Evolutionary conservation across 176 grass and related monocot genomes (phyloP).

Genomic region (Urochloa ruziziensis): DNA sequence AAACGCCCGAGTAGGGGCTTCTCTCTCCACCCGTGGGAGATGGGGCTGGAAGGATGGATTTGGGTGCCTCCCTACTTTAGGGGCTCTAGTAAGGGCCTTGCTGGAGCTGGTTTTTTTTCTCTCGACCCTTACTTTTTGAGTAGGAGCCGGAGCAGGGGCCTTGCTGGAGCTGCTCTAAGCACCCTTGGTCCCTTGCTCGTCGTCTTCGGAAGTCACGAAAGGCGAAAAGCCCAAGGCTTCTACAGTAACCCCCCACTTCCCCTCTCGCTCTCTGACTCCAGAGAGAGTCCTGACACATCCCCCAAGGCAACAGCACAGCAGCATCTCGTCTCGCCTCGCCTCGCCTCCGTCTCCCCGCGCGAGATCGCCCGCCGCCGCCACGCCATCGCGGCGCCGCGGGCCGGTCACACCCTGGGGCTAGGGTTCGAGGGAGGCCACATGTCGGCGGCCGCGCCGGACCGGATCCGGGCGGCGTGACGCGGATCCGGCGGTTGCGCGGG

Average conservation of each 20-base stretch:
- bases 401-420: slow-evolving; percentile 4
- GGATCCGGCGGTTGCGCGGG: slow-evolving; percentile 15
- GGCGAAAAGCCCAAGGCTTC: slow-evolving; percentile 23
- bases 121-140: too few species aligned
- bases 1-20: too few species aligned
- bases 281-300: slow-evolving; percentile 8
- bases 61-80: too few species aligned
- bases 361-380: slow-evolving; percentile 20
- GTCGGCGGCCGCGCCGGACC: slow-evolving; percentile 6
- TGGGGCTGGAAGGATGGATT: too few species aligned
- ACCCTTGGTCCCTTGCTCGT: neutral
- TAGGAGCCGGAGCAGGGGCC: too few species aligned
- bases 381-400: neutral
- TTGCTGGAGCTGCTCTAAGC: too few species aligned
- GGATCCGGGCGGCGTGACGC: slow-evolving; percentile 53
- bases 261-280: slow-evolving; percentile 20
- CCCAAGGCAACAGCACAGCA: slow-evolving; percentile 9
- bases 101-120: too few species aligned
- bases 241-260: neutral
- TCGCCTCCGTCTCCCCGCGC: slow-evolving; percentile 10
- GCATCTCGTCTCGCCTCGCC: neutral
- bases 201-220: neutral
- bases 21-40: too few species aligned
- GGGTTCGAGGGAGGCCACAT: slow-evolving; percentile 39
- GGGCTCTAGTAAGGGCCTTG: too few species aligned